Evolutionary conservation across 2,329 filamentous ascomycete genomes (phyloP), one percentile per base, ranked within the genome.

Genomic region (Colletotrichum acutatum): DNA sequence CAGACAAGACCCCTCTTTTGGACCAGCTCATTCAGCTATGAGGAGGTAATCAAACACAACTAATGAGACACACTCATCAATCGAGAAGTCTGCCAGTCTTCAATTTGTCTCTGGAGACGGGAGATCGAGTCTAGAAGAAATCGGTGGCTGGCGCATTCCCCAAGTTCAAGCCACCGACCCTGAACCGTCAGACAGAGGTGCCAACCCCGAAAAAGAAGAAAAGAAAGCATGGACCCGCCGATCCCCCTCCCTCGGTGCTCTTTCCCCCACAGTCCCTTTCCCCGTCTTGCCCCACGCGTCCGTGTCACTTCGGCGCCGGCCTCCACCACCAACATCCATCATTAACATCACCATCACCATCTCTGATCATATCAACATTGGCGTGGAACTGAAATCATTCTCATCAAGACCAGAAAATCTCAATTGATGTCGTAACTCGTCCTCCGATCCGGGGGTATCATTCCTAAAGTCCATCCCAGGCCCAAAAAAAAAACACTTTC

Each of bases 221-320:
- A 34, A 34, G 32, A 52, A 58, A 58, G 69, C 70, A 69, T 70
- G 66, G 70, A 61, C 70, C 60, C 60, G 66, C 66, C 46, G 70
- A 72, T 72, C 60, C 60, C 70, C 70, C 66, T 59, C 59, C 66
- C 28, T 70, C 24, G 53, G 61, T 30, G 53, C 34, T 28, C 60
- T 69, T 59, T 66, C 34, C 63, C 53, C 63, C 52, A 46, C 54
- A 66, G 30, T 49, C 32, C 59, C 28, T 16, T 42, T 19, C 37
- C 52, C 49, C 62, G 49, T 58, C 54, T 5, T 67, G 28, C 64
- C 68, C 68, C 64, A 66, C 64, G n/a, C 37, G 4, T 66, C 68
- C 60, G 54, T 57, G 68, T 69, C 16, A 63, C 54, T 60, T 22
- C 32, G 4, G 42, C 53, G 49, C 70, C 59, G 49, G 32, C 22